A percentile compares a stretch with the other conserved stretches of the same genome.
These are phyloP conservation scores for Populus deltoides DNA, from an alignment of 345 rosid genomes.

Conservation along the genomic window DNA sequence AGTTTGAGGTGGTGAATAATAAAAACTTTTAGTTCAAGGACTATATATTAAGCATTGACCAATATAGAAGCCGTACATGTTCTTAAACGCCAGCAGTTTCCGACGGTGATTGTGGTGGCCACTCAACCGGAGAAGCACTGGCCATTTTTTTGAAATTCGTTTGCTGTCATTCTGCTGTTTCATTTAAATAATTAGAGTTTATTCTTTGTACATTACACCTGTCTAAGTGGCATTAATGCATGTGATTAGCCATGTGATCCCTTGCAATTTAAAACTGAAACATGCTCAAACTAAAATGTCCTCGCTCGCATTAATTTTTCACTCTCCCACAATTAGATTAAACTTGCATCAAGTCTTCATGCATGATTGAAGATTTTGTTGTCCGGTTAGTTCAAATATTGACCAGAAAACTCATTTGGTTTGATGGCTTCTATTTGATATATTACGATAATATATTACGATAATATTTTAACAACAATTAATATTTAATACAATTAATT, in stretches of 20 bases:
- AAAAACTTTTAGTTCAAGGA: no score
- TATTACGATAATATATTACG: no score
- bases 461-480: no score
- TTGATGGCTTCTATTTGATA: no score
- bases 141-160: background rate
- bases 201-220: background rate
- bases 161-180: background rate
- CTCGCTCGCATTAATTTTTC: no score
- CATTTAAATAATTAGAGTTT: background rate
- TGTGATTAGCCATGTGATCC: constrained; percentile 23
- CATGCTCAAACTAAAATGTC: background rate
- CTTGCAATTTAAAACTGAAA: background rate
- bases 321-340: no score
- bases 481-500: background rate
- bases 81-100: background rate
- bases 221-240: constrained; percentile 9
- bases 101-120: background rate
- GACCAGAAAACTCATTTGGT: no score
- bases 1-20: no score
- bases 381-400: no score
- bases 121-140: background rate
- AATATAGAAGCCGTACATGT: background rate
- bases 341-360: no score
- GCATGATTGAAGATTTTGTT: no score
- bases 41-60: no score